Evolutionary conservation across 1,284 basidiomycete genomes (phyloP), one percentile per base, ranked within the genome.

Genomic region (Tilletiopsis washingtonensis): DNA sequence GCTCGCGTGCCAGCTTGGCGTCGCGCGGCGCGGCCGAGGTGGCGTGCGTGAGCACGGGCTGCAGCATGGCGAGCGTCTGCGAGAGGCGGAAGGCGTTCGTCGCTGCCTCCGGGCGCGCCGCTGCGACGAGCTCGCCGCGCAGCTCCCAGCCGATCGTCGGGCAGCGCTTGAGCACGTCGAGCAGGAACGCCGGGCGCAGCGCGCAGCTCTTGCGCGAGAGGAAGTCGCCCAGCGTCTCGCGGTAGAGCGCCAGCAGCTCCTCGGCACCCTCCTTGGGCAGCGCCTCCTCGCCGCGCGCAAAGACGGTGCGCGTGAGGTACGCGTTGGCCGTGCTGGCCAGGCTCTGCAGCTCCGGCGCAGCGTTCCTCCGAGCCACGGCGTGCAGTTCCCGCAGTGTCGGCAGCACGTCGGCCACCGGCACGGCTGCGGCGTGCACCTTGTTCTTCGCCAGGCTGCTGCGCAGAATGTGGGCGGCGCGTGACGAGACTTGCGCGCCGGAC

Each of bases 381-480:
- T 96, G 91, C 32, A 94, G 75, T 44, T 81, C 80, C 45, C 78
- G 75, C 19, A 90, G 75, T n/a, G 84, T 74, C 3, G 76, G 74
- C 32, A 75, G 70, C 4, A 78, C 75, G 36, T 76, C 74, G 17
- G 77, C 75, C 24, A 54, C 48, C 15, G 41, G 19, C 54, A 34
- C 58, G n/a, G 59, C 43, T 0, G 38, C 51, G 12, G 71, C 55
- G 51, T 84, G 79, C n/a, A 79, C 75, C 15, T 76, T 74, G 4
- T 72, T 60, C 67, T 85, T 90, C 41, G 81, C 76, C 68, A 94
- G 78, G 29, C 86, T 82, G 29, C 80, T 80, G 37, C 82, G 81
- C 40, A 96, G 76, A 53, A 96, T 81, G 17, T 84, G 84, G 43
- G 81, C 80, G 0, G 89, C 85, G 74, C 93, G 91, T 69, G 88